These are phyloP conservation scores for Aristolochia fimbriata DNA, from an alignment of 164 flowering plant genomes.

Conservation along the genomic window DNA sequence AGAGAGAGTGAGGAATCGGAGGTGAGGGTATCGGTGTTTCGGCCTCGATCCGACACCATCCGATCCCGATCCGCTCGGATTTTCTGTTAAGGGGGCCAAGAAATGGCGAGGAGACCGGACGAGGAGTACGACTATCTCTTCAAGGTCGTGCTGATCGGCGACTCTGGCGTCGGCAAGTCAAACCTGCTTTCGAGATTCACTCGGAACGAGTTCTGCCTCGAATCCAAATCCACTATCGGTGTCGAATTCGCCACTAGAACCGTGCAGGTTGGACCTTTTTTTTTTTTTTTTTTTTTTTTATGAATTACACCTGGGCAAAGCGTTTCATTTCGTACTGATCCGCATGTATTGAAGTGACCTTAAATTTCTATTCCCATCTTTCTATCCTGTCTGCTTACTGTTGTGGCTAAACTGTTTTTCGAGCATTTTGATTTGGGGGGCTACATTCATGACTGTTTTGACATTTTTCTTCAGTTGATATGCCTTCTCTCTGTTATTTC, in stretches of 20 bases:
- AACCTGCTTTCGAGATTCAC: slow-evolving; percentile 17
- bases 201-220: slow-evolving; percentile 64
- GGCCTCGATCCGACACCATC: neutral
- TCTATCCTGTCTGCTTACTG: no score
- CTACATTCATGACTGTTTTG: no score
- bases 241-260: slow-evolving; percentile 74
- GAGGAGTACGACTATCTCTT: slow-evolving; percentile 59
- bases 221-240: slow-evolving; percentile 72
- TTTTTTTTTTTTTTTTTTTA: neutral
- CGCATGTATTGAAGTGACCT: neutral
- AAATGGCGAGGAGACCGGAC: slow-evolving; percentile 42
- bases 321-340: neutral
- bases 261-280: slow-evolving; percentile 33
- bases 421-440: no score
- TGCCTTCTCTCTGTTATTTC: no score
- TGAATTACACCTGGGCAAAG: no score
- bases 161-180: slow-evolving; percentile 14
- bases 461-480: no score
- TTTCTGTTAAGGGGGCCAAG: neutral
- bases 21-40: neutral
- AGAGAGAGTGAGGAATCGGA: neutral
- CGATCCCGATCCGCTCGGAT: slow-evolving; percentile 1
- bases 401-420: no score
- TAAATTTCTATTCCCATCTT: neutral
- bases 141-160: slow-evolving; percentile 34